Percentiles rank a stretch among this genome's conserved stretches.
These are phyloP conservation scores for Microdochium bolleyi DNA, from an alignment of 2,329 filamentous ascomycete genomes.

Conservation along the genomic window DNA sequence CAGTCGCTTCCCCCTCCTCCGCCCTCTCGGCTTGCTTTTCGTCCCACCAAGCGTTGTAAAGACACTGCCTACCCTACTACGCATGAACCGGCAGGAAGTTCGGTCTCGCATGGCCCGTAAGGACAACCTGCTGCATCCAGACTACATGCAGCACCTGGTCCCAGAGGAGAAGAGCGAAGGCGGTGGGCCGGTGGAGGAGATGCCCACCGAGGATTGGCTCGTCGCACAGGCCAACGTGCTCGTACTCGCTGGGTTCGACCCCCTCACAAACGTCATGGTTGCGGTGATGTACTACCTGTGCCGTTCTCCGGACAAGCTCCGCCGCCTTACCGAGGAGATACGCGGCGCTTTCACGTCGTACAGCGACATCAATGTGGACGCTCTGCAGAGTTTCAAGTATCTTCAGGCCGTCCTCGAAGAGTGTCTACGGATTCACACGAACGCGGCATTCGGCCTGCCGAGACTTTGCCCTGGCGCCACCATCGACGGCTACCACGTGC, in stretches of 20 bases:
- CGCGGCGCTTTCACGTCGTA: conserved; percentile 10
- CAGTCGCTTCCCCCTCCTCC: conserved; percentile 8
- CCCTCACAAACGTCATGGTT: conserved; percentile 11
- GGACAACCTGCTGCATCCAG: conserved; percentile 10
- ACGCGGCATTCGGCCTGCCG: conserved; percentile 8
- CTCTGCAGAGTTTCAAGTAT: conserved; percentile 7
- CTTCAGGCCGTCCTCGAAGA: conserved; percentile 12
- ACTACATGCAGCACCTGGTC: conserved; percentile 15
- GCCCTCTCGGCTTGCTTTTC: conserved; percentile 7
- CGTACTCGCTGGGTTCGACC: conserved; percentile 12
- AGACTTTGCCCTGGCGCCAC: conserved; percentile 13
- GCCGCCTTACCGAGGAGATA: conserved; percentile 8
- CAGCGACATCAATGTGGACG: conserved; percentile 9
- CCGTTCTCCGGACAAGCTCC: conserved; percentile 4
- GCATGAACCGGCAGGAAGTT: conserved; percentile 7
- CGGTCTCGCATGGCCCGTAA: conserved; percentile 10
- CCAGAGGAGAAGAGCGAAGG: conserved; percentile 6
- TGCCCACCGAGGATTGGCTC: conserved; percentile 7
- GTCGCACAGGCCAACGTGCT: conserved; percentile 9
- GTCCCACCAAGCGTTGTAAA: conserved; percentile 6
- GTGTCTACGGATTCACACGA: conserved; percentile 8
- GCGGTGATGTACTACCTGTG: conserved; percentile 4
- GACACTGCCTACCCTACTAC: conserved; percentile 2
- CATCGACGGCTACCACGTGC: conserved; percentile 12
- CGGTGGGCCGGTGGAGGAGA: conserved; percentile 2